Evolutionary conservation across 2,329 filamentous ascomycete species (phyloP), one percentile per base, ranked within the genome.

Genomic region (Penicillium sp.): DNA sequence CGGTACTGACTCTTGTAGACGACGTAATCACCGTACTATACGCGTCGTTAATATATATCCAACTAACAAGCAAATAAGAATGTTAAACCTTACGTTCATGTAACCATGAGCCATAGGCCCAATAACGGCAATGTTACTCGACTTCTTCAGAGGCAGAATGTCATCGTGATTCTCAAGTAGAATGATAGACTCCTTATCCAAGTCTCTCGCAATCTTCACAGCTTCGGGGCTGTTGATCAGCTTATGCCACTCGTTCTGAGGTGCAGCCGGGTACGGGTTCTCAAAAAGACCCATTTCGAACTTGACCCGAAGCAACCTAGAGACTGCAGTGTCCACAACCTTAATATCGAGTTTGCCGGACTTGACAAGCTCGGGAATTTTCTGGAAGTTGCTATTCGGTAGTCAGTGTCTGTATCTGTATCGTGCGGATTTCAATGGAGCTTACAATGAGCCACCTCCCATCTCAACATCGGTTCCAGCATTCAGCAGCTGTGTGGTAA

Each of bases 391-490:
- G 76, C 72, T 74, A 38, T 40, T n/a, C 1, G 7, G 1, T 1
- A 4, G 40, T 65, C 39, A 69, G 58, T 29, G 5, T 9, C 3
- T 40, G 23, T 43, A 21, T 5, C 6, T 44, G 21, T 8, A 29
- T 25, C 16, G 21, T 27, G 16, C 0, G 7, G 10, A 2, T 19
- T 36, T 15, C 19, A 19, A 36, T 36, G 11, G 4, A 36, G 19
- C 72, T 62, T 62, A 74, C 72, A 84, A 91, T 21, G 85, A 87
- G 21, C 89, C 88, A 39, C 88, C 88, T 13, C 88, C 88, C 88
- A 91, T 91, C 66, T 91, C 89, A 13, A 88, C 69, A 44, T 91
- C 88, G 49, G 85, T 88, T 3, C 89, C 88, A 5, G 87, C 86
- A 0, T 84, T 84, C 5, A 91, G 79, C 9, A 84, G 77, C 73